Percentiles rank a stretch among this genome's conserved stretches.
Evolutionary conservation across 2,329 filamentous ascomycete species (phyloP).

Genomic region (Aspergillus fumigatiaffinis): DNA sequence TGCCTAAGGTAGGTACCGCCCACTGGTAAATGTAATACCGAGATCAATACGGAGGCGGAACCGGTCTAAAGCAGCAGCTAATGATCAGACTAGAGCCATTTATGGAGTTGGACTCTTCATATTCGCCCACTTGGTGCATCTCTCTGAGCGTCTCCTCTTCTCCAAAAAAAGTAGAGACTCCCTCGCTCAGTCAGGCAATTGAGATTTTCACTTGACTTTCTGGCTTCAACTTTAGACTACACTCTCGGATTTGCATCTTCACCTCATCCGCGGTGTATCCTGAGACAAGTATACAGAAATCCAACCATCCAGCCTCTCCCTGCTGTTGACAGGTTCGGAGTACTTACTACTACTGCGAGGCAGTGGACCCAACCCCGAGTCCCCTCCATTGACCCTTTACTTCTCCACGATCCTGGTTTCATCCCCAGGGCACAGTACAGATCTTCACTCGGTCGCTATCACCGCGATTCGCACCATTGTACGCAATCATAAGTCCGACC

Average conservation of each 20-base stretch:
- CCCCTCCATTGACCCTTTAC: neutral
- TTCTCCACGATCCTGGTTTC: neutral
- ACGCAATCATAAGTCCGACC: no score
- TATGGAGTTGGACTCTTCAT: neutral
- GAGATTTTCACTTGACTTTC: neutral
- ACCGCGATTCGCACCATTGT: neutral
- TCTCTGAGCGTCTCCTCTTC: neutral
- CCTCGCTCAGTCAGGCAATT: neutral
- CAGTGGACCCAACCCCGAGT: neutral
- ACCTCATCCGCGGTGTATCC: neutral
- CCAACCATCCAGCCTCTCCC: neutral
- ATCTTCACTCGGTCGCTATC: neutral
- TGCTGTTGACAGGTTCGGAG: neutral
- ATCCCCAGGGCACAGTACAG: neutral
- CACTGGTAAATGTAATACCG: neutral
- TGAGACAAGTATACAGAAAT: neutral
- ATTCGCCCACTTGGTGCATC: neutral
- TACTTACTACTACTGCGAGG: neutral
- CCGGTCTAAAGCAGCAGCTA: neutral
- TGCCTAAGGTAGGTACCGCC: neutral
- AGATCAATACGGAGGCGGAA: neutral
- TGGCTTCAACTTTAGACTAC: neutral
- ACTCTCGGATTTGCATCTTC: neutral
- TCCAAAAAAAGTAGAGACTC: neutral
- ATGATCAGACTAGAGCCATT: neutral